Conservation (phyloP, 202 grass and related monocot species). For the Schoenoplectus tabernaemontani region DNA sequence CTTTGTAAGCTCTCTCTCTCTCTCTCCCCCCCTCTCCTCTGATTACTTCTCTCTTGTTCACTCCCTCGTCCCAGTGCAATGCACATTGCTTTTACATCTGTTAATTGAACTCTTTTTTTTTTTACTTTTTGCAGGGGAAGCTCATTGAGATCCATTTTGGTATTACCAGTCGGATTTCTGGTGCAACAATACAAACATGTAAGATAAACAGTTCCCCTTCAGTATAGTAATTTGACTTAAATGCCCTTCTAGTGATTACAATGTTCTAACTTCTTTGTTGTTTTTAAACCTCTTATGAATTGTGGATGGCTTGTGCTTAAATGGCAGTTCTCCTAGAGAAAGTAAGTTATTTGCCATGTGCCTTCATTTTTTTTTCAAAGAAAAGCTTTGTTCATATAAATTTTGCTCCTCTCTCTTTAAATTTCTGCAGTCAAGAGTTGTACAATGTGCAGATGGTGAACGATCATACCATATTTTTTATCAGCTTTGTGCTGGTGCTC, state of each 20-base stretch:
- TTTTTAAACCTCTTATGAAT: constrained; percentile 22
- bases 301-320: constrained; percentile 13
- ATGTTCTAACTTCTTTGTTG: constrained; percentile 17
- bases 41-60: too few species aligned
- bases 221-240: neutral
- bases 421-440: constrained; percentile 78
- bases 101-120: neutral
- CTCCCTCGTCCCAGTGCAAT: neutral
- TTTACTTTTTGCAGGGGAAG: constrained; percentile 74
- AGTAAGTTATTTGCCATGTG: constrained; percentile 41
- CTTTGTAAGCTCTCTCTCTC: constrained; percentile 59
- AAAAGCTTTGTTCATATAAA: neutral
- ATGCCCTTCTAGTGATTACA: too few species aligned
- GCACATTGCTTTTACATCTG: constrained; percentile 7
- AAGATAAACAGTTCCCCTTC: constrained; percentile 22
- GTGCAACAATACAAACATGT: constrained; percentile 98
- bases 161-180: constrained; percentile 81
- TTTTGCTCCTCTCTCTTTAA: constrained; percentile 15
- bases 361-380: neutral
- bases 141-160: constrained; percentile 99
- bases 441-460: constrained; percentile 73
- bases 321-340: constrained; percentile 98
- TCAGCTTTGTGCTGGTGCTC: constrained; percentile 85
- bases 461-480: constrained; percentile 98
- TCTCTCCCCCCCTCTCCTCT: neutral